Evolutionary conservation across 805 yeast species (phyloP), one percentile per base, ranked within the genome.

Genomic region (Hanseniaspora osmophila): DNA sequence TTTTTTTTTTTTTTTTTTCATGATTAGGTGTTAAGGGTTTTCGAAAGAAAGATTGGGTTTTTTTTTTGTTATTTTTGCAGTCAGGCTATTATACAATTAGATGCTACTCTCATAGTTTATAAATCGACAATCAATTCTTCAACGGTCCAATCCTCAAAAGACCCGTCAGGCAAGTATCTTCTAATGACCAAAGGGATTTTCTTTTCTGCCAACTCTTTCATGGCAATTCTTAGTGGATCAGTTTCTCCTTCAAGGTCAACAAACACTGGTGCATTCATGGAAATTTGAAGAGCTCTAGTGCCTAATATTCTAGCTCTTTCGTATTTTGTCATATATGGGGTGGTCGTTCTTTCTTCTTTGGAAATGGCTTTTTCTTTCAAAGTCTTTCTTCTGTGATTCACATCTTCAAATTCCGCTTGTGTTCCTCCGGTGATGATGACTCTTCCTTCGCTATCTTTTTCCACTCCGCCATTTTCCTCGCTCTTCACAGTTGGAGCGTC

Each of bases 231-330:
- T 60, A 92, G 70, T 12, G 99, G 98, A 63, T 92, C 99, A 2
- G 98, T 94, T 64, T 94, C 99, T 59, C 98, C 98, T 67, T 92
- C 99, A 48, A 92, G 77, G 59, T 94, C 98, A 38, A 92, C 98
- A 60, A 92, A 74, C 2, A 92, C 97, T 2, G 98, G 98, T 1
- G 99, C 98, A 61, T 92, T 92, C 84, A 92, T 84, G 27, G 96
- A 86, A 56, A 92, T 90, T 65, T 92, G 99, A 52, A 92, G 69
- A 1, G 99, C 98, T 57, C 99, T 76, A 10, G 99, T 92, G 27
- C 99, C 99, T 57, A 92, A 74, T 49, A 92, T 86, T 68, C 99
- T 78, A 7, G 99, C 99, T 56, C 96, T 77, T 70, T 92, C 99
- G 63, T 92, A 92, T 61, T 94, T 92, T 47, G 99, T 92, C 97